These are phyloP conservation scores for Diversispora eburnea DNA, from an alignment of 192 early-diverging fungal species.

Conservation along the genomic window DNA sequence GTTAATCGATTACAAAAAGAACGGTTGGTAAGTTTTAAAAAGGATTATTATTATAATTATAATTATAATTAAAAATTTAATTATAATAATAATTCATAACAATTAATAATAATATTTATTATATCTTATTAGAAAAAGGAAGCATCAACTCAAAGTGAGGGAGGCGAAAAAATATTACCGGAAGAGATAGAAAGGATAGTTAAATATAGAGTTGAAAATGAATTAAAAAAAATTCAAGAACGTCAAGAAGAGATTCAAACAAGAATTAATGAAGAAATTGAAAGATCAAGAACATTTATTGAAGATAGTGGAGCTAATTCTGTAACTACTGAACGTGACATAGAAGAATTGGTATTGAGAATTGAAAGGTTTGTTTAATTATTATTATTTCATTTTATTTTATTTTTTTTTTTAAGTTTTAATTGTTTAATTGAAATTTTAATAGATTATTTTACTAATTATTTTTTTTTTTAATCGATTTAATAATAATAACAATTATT, in stretches of 20 bases:
- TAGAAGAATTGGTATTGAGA: slow-evolving; percentile 6
- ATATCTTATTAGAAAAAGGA: neutral
- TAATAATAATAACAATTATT: neutral
- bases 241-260: neutral
- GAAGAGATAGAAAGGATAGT: slow-evolving; percentile 20
- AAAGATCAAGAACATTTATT: neutral
- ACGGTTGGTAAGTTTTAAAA: neutral
- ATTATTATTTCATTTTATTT: no score
- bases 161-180: neutral
- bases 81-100: no score
- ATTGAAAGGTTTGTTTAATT: slow-evolving; percentile 9
- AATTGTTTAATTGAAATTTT: neutral
- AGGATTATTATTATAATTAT: neutral
- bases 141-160: neutral
- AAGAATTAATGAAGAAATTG: neutral
- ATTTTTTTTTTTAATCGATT: no score
- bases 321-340: slow-evolving; percentile 11
- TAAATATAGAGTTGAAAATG: neutral
- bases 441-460: neutral
- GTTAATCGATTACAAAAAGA: slow-evolving; percentile 9
- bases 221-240: slow-evolving; percentile 11
- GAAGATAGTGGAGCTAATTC: slow-evolving; percentile 10
- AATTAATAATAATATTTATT: neutral
- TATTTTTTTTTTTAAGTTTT: neutral
- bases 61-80: neutral